Percentiles rank a stretch among this genome's conserved stretches.
Conservation (phyloP, 2,329 filamentous ascomycete species). For the Colletotrichum chrysophilum region DNA sequence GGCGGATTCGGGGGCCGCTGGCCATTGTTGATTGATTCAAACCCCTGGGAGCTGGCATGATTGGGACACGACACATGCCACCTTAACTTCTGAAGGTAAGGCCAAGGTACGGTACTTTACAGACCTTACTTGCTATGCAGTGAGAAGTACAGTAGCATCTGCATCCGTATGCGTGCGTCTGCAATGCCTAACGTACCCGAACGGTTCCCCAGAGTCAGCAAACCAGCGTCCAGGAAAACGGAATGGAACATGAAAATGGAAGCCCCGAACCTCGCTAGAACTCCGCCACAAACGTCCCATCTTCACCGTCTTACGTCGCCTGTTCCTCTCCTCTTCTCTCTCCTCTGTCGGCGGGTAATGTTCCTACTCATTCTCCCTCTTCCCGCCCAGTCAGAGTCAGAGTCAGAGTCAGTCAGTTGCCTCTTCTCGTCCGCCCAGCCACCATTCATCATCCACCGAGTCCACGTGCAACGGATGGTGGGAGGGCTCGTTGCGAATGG, state of each 20-base stretch:
- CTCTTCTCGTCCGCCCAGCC: not conserved
- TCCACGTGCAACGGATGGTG: not conserved
- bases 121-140: not conserved
- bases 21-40: not conserved
- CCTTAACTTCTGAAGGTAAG: not conserved
- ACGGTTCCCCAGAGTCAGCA: not conserved
- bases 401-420: not conserved
- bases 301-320: not conserved
- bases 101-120: not conserved
- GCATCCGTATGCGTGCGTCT: not conserved
- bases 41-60: not conserved
- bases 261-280: not conserved
- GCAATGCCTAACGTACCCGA: not conserved
- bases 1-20: not conserved
- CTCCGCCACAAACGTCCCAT: not conserved
- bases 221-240: not conserved
- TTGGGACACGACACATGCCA: not conserved
- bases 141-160: not conserved
- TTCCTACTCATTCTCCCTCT: not conserved
- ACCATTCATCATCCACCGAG: not conserved
- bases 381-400: not conserved
- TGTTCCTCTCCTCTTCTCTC: not conserved
- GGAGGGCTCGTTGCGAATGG: not conserved
- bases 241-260: not conserved
- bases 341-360: not conserved